phyloP scores from a whole-genome alignment of 495 filamentous ascomycete genomes.

The Penicillium riverlandense region DNA sequence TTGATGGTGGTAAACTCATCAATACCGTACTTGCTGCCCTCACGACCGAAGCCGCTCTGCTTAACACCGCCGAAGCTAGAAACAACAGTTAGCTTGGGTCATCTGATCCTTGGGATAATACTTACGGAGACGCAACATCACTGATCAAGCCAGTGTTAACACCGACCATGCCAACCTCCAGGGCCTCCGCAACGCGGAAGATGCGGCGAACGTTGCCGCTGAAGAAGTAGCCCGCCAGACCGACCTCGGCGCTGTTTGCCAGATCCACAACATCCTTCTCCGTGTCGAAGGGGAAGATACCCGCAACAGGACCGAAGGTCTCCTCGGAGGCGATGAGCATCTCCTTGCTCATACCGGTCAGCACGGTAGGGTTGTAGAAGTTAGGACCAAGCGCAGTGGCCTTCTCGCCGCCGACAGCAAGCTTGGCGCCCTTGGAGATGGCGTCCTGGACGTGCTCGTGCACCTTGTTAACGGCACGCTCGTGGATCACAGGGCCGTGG shows the following conservation, averaged over 20 bases:
- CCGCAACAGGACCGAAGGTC: constrained; percentile 83
- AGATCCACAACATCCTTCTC: constrained; percentile 79
- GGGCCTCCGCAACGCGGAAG: constrained; percentile 70
- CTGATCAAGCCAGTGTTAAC: constrained; percentile 80
- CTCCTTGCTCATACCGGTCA: constrained; percentile 70
- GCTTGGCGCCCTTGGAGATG: constrained; percentile 61
- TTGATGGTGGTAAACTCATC: constrained; percentile 85
- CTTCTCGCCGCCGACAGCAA: constrained; percentile 63
- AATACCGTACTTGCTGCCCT: constrained; percentile 87
- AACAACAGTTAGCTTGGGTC: constrained; percentile 4
- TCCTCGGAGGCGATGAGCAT: constrained; percentile 77
- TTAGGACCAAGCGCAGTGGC: constrained; percentile 59
- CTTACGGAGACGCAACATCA: constrained; percentile 65
- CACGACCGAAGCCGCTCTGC: constrained; percentile 83
- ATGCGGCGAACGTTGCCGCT: constrained; percentile 66
- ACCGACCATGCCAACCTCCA: constrained; percentile 87
- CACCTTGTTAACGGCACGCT: constrained; percentile 67
- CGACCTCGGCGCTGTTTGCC: constrained; percentile 70
- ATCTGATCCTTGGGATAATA: constrained; percentile 2
- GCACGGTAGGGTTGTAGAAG: constrained; percentile 77
- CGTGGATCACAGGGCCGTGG: constrained; percentile 79
- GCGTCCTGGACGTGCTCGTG: constrained; percentile 74
- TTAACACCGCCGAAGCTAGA: constrained; percentile 84
- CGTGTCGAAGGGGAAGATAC: constrained; percentile 71
- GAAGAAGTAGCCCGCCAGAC: constrained; percentile 84